These are phyloP conservation scores for Lactifluus volemus DNA, from an alignment of 768 basidiomycete genomes.

Conservation along the genomic window DNA sequence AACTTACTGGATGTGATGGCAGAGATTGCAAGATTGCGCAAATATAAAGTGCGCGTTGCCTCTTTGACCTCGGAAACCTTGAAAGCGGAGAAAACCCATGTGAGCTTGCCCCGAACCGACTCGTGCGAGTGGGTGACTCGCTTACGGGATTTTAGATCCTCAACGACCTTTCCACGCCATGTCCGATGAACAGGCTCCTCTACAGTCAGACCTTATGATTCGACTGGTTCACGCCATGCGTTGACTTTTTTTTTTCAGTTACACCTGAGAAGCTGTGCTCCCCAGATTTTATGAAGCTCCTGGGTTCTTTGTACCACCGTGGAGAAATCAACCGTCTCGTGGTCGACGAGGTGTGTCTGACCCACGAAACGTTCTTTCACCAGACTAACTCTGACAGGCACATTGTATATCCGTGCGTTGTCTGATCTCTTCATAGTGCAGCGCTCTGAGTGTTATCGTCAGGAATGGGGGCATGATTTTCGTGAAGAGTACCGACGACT, in stretches of 20 bases:
- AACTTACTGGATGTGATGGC: neutral
- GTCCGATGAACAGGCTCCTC: conserved; percentile 51
- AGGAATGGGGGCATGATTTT: conserved; percentile 87
- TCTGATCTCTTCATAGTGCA: neutral
- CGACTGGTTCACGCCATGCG: neutral
- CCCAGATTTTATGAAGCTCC: conserved; percentile 41
- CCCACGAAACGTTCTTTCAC: neutral
- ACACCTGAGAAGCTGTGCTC: conserved; percentile 70
- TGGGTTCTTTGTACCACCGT: conserved; percentile 44
- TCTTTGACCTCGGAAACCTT: conserved; percentile 62
- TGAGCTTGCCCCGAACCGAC: conserved; percentile 21
- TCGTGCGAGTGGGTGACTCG: neutral
- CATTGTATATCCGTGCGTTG: conserved; percentile 69
- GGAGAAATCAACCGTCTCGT: conserved; percentile 63
- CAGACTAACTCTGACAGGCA: conserved; percentile 36
- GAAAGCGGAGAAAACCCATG: conserved; percentile 45
- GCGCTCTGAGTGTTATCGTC: neutral
- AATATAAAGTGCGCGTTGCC: conserved; percentile 46
- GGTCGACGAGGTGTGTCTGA: conserved; percentile 58
- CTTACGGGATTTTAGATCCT: conserved; percentile 38
- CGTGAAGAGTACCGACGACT: conserved; percentile 64
- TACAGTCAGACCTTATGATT: conserved; percentile 46
- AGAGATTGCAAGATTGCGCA: conserved; percentile 59
- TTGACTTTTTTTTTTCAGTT: conserved; percentile 31
- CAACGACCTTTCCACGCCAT: conserved; percentile 49